phyloP scores from a whole-genome alignment of 768 basidiomycete genomes.

The Chalciporus sphaerocephalus region DNA sequence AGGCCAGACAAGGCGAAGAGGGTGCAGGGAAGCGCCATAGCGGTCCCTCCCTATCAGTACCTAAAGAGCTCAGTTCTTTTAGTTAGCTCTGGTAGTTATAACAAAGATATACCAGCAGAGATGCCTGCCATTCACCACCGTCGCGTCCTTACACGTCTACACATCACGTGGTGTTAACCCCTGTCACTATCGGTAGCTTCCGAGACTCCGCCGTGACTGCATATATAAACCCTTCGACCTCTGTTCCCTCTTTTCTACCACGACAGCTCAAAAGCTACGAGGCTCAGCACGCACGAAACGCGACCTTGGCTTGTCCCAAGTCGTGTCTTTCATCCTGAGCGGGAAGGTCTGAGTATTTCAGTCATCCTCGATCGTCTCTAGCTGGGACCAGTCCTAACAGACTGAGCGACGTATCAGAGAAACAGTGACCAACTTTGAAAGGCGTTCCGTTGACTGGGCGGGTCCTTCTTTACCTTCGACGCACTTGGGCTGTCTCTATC shows the following conservation, averaged over 20 bases:
- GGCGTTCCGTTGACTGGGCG: slow-evolving; percentile 27
- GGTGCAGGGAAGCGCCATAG: slow-evolving; percentile 11
- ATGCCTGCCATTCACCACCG: neutral
- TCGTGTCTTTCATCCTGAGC: slow-evolving; percentile 27
- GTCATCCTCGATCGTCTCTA: slow-evolving; percentile 31
- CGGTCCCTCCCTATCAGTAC: neutral
- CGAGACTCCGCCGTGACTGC: slow-evolving; percentile 17
- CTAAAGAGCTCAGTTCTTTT: neutral
- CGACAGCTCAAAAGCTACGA: slow-evolving; percentile 29
- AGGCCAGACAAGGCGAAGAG: slow-evolving; percentile 17
- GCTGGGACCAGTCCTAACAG: slow-evolving; percentile 24
- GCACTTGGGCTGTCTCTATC: slow-evolving; percentile 18
- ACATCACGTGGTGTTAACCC: slow-evolving; percentile 15
- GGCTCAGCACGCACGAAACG: slow-evolving; percentile 28
- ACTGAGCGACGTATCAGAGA: slow-evolving; percentile 31
- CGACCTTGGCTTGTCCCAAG: neutral
- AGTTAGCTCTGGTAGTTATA: no score
- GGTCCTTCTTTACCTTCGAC: slow-evolving; percentile 1
- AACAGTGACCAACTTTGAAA: slow-evolving; percentile 27
- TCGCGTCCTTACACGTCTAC: slow-evolving; percentile 17
- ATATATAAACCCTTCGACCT: slow-evolving; percentile 6
- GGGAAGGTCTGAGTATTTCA: slow-evolving; percentile 32
- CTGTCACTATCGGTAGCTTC: slow-evolving; percentile 7
- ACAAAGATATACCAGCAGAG: neutral
- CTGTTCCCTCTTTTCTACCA: neutral